Evolutionary conservation across 495 filamentous ascomycete species (phyloP).

Genomic region (Echria macrotheca): DNA sequence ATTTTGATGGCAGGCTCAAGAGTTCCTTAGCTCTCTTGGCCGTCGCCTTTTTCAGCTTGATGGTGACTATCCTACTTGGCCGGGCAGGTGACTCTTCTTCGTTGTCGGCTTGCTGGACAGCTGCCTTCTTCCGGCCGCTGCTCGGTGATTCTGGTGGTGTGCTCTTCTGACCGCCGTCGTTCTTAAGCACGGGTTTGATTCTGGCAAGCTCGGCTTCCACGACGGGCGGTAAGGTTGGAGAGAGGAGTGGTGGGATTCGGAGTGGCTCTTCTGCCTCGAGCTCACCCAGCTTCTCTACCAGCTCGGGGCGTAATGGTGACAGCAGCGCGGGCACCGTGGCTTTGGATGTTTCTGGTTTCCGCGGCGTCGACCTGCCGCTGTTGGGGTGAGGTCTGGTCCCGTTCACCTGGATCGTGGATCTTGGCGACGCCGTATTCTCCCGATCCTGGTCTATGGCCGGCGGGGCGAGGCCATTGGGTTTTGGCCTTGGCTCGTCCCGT

Average conservation of each 20-base stretch:
- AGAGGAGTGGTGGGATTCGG: constrained; percentile 39
- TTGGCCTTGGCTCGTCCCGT: too few relatives aligned
- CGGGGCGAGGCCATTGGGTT: constrained; percentile 35
- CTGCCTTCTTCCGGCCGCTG: constrained; percentile 32
- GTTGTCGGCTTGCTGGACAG: constrained; percentile 25
- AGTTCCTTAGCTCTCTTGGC: constrained; percentile 39
- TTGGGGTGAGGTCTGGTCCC: constrained; percentile 29
- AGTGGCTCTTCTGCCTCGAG: constrained; percentile 21
- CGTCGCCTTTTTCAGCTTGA: constrained; percentile 40
- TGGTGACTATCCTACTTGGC: constrained; percentile 22
- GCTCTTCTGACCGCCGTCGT: too few relatives aligned
- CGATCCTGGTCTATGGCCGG: constrained; percentile 22
- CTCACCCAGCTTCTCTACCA: constrained; percentile 27
- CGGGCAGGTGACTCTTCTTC: constrained; percentile 23
- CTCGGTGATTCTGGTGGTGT: constrained; percentile 33
- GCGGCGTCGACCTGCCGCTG: constrained; percentile 30
- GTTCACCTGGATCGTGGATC: constrained; percentile 39
- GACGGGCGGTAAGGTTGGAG: constrained; percentile 42
- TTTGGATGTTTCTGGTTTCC: constrained; percentile 28
- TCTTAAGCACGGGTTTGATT: too few relatives aligned
- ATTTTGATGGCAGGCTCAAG: constrained; percentile 38
- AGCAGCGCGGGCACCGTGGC: constrained; percentile 33
- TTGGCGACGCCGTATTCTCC: constrained; percentile 34
- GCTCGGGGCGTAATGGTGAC: constrained; percentile 38
- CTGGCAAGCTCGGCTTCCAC: constrained; percentile 40